Percentiles rank a stretch among this genome's conserved stretches.
These are phyloP conservation scores for Wallemia mellicola DNA, from an alignment of 1,284 basidiomycete species.

Conservation along the genomic window DNA sequence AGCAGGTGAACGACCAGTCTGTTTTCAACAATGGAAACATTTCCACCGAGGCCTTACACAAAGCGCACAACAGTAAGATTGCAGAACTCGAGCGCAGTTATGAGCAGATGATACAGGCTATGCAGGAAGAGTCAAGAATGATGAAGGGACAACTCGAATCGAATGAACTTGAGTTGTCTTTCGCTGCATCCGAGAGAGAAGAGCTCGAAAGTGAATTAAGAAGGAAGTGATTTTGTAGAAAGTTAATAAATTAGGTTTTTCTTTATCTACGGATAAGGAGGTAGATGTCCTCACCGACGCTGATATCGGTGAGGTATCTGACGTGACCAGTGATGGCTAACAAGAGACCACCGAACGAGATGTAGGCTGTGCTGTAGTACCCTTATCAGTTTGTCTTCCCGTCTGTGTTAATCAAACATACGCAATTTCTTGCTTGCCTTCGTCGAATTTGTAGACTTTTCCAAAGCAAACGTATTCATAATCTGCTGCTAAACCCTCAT, in stretches of 20 bases:
- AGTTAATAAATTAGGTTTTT: no score
- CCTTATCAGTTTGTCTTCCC: background rate
- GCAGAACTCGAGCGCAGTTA: background rate
- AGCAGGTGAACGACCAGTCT: background rate
- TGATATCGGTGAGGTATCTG: background rate
- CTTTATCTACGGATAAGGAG: background rate
- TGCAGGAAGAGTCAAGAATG: background rate
- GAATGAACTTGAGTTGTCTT: background rate
- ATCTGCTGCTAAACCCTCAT: slow-evolving; percentile 67
- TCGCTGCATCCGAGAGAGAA: background rate
- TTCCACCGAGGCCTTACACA: background rate
- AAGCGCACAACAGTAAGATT: background rate
- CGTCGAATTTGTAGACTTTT: slow-evolving; percentile 90
- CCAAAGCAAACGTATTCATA: slow-evolving; percentile 45
- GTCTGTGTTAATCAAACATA: slow-evolving; percentile 17
- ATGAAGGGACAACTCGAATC: background rate
- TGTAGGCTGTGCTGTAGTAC: background rate
- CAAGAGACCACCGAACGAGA: background rate
- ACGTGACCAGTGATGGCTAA: background rate
- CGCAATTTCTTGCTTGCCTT: slow-evolving; percentile 51
- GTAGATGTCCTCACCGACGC: background rate
- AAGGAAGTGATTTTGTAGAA: background rate
- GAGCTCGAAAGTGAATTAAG: background rate
- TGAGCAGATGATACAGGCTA: background rate
- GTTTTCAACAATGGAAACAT: background rate